Conservation (phyloP, 2,329 filamentous ascomycete species). For the Chaetoscypha palmicola region DNA sequence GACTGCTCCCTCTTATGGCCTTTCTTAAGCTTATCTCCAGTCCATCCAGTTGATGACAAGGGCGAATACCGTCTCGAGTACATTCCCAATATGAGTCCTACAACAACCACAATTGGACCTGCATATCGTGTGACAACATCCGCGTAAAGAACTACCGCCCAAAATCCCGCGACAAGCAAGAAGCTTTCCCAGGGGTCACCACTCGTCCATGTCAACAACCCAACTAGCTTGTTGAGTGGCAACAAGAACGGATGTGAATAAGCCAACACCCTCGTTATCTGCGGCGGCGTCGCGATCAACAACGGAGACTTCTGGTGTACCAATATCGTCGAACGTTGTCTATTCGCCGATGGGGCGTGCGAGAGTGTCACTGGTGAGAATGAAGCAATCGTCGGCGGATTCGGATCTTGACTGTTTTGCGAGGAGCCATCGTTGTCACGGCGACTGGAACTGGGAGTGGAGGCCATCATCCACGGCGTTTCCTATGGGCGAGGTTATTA, state of each 20-base stretch:
- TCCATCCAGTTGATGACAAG: slow-evolving; percentile 77
- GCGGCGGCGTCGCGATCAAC: slow-evolving; percentile 85
- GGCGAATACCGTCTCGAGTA: slow-evolving; percentile 86
- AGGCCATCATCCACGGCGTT: slow-evolving; percentile 33
- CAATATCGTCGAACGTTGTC: slow-evolving; percentile 82
- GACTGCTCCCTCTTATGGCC: slow-evolving; percentile 40
- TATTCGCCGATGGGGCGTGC: slow-evolving; percentile 52
- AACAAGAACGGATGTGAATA: slow-evolving; percentile 94
- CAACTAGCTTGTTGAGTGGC: slow-evolving; percentile 77
- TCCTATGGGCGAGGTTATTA: slow-evolving; percentile 23
- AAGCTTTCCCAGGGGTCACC: slow-evolving; percentile 97
- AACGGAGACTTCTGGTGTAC: slow-evolving; percentile 96
- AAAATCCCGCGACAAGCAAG: slow-evolving; percentile 75
- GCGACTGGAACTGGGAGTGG: slow-evolving; percentile 24
- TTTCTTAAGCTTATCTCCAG: slow-evolving; percentile 49
- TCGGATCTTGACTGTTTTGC: slow-evolving; percentile 31
- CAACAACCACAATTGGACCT: slow-evolving; percentile 75
- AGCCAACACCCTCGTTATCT: slow-evolving; percentile 86
- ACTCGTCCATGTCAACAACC: slow-evolving; percentile 87
- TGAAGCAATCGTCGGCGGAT: slow-evolving; percentile 71
- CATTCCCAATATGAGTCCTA: slow-evolving; percentile 81
- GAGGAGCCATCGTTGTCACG: slow-evolving; percentile 25
- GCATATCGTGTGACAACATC: slow-evolving; percentile 73
- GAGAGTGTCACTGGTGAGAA: slow-evolving; percentile 82
- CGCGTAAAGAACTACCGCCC: slow-evolving; percentile 80